A percentile compares a stretch with the other conserved stretches of the same genome.
phyloP scores from a whole-genome alignment of 306 rosid genomes.

The Lupinus albus region DNA sequence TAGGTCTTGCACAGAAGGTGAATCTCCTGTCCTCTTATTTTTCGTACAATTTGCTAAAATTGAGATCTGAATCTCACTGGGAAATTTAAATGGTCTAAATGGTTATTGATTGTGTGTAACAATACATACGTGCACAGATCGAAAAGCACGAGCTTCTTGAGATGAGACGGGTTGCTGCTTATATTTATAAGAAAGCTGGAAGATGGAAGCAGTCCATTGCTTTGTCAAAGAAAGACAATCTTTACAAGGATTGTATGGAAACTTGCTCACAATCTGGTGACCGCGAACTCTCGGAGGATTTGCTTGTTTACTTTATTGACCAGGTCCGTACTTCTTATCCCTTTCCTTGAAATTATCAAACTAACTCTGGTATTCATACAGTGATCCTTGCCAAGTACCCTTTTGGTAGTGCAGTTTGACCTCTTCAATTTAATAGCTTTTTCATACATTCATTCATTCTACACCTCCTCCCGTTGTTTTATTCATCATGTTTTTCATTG shows the following conservation, averaged over 20 bases:
- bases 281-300: conserved; percentile 80
- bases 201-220: conserved; percentile 93
- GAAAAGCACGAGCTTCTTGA: conserved; percentile 88
- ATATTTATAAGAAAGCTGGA: conserved; percentile 84
- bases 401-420: neutral
- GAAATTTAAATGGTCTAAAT: neutral
- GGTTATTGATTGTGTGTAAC: conserved; percentile 27
- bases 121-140: conserved; percentile 50
- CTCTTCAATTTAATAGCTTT: conserved; percentile 3
- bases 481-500: neutral
- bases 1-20: conserved; percentile 87
- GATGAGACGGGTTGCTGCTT: conserved; percentile 90
- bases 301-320: conserved; percentile 77
- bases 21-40: neutral
- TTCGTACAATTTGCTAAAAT: conserved; percentile 44
- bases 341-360: neutral
- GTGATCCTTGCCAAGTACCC: neutral
- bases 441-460: neutral
- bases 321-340: conserved; percentile 45
- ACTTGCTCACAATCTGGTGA: conserved; percentile 87
- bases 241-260: conserved; percentile 91
- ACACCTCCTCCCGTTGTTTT: too few relatives aligned
- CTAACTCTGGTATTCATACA: conserved; percentile 1
- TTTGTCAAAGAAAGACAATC: conserved; percentile 82
- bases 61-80: conserved; percentile 30